Conservation (phyloP, 1,284 basidiomycete species). For the Uromyces viciae-fabae region DNA sequence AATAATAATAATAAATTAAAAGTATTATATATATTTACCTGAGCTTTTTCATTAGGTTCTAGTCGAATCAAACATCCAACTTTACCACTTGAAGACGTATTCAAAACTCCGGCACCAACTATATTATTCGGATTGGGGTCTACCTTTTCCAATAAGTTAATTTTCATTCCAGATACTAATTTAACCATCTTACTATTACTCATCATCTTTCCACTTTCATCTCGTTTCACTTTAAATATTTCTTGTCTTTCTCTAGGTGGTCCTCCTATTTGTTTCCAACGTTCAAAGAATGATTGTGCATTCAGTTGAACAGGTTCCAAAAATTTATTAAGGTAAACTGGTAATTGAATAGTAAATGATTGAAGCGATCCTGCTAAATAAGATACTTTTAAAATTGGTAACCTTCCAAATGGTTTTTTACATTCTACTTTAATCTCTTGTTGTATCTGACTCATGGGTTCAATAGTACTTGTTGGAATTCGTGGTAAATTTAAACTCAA, state of each 20-base stretch:
- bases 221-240: constrained; percentile 75
- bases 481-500: constrained; percentile 79
- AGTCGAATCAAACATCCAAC: constrained; percentile 87
- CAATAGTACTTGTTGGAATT: constrained; percentile 73
- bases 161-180: constrained; percentile 70
- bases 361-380: constrained; percentile 89
- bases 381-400: constrained; percentile 80
- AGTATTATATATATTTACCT: constrained; percentile 60
- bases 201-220: constrained; percentile 54
- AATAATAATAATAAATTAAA: not conserved
- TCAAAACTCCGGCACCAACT: constrained; percentile 86
- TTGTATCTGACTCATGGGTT: constrained; percentile 80
- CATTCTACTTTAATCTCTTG: constrained; percentile 91
- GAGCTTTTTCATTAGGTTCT: constrained; percentile 91
- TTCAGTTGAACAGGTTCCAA: constrained; percentile 84
- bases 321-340: constrained; percentile 85
- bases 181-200: constrained; percentile 68
- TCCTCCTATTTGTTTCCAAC: constrained; percentile 96
- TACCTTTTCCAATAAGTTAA: constrained; percentile 68
- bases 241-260: constrained; percentile 84
- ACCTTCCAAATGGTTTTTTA: constrained; percentile 73
- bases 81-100: constrained; percentile 80
- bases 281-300: constrained; percentile 84
- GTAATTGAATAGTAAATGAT: constrained; percentile 75
- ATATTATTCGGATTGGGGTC: constrained; percentile 68